These are phyloP conservation scores for Penicillium daleae DNA, from an alignment of 495 filamentous ascomycete genomes.

Conservation along the genomic window DNA sequence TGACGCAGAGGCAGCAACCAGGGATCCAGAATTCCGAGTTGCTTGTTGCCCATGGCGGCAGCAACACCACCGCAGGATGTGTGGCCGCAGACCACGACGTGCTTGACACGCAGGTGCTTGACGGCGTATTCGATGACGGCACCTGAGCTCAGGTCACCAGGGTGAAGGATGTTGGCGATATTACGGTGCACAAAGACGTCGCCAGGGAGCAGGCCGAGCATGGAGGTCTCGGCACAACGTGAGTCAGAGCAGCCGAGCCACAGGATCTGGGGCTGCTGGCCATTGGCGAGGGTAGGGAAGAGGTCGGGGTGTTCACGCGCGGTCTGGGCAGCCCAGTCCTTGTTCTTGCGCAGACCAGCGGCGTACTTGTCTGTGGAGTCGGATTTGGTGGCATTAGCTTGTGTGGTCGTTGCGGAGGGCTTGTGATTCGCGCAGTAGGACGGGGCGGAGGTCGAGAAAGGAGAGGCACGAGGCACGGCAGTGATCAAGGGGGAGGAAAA, in stretches of 20 bases:
- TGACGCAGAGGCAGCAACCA: constrained; percentile 77
- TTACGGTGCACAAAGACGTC: constrained; percentile 95
- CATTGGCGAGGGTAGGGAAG: constrained; percentile 68
- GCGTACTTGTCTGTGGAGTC: constrained; percentile 36
- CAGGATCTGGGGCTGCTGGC: constrained; percentile 77
- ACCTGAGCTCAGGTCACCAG: constrained; percentile 73
- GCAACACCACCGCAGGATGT: constrained; percentile 77
- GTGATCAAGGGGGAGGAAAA: neutral
- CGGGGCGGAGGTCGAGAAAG: constrained; percentile 31
- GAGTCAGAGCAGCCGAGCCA: constrained; percentile 95
- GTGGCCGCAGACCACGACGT: constrained; percentile 86
- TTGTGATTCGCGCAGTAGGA: constrained; percentile 23
- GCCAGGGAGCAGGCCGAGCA: constrained; percentile 79
- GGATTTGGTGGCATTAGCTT: constrained; percentile 24
- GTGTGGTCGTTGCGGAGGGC: constrained; percentile 5
- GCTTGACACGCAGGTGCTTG: constrained; percentile 71
- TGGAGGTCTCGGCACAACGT: constrained; percentile 83
- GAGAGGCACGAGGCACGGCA: constrained; percentile 4
- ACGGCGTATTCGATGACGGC: constrained; percentile 88
- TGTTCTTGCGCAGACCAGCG: constrained; percentile 55
- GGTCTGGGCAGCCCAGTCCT: constrained; percentile 70
- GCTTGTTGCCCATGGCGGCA: constrained; percentile 66
- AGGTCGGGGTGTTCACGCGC: constrained; percentile 68
- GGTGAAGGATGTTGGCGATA: constrained; percentile 85
- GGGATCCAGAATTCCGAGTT: constrained; percentile 77